Percentiles rank a stretch among this genome's conserved stretches.
phyloP scores from a whole-genome alignment of 441 rosid species.

The Rhodomyrtus psidioides region DNA sequence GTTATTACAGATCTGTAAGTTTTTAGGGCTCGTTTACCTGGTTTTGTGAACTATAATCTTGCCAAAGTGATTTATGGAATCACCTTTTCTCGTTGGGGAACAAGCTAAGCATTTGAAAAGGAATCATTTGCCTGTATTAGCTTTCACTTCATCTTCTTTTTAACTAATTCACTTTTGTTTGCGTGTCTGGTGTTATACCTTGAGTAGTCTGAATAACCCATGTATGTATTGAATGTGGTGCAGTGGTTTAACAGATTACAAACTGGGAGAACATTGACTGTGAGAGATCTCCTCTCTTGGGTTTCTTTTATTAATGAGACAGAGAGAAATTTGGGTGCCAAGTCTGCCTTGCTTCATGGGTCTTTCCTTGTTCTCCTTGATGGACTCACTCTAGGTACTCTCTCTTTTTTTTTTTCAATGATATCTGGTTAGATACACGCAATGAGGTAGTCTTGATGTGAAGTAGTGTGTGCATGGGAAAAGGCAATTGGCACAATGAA shows the following conservation, averaged over 20 bases:
- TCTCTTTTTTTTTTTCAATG: neutral
- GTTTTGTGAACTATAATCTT: neutral
- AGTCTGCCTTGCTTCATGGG: slow-evolving; percentile 75
- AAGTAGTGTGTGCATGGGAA: neutral
- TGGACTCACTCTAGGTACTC: slow-evolving; percentile 84
- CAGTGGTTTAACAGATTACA: slow-evolving; percentile 89
- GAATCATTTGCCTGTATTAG: neutral
- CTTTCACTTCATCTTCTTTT: neutral
- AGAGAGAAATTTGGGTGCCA: slow-evolving; percentile 50
- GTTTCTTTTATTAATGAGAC: slow-evolving; percentile 58
- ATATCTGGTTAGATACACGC: neutral
- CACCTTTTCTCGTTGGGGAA: neutral
- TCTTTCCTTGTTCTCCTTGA: slow-evolving; percentile 94
- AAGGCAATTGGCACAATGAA: neutral
- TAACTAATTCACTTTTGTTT: neutral
- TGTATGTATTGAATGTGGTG: slow-evolving; percentile 12
- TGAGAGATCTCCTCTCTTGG: slow-evolving; percentile 98
- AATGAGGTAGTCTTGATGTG: neutral
- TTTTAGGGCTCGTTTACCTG: neutral
- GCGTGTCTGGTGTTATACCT: neutral
- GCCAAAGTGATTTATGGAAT: neutral
- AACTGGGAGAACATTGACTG: slow-evolving; percentile 80
- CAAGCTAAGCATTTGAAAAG: neutral
- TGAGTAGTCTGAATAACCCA: slow-evolving; percentile 7
- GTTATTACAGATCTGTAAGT: neutral